Evolutionary conservation across 164 flowering plant genomes (phyloP).

Genomic region (Warburgia ugandensis): DNA sequence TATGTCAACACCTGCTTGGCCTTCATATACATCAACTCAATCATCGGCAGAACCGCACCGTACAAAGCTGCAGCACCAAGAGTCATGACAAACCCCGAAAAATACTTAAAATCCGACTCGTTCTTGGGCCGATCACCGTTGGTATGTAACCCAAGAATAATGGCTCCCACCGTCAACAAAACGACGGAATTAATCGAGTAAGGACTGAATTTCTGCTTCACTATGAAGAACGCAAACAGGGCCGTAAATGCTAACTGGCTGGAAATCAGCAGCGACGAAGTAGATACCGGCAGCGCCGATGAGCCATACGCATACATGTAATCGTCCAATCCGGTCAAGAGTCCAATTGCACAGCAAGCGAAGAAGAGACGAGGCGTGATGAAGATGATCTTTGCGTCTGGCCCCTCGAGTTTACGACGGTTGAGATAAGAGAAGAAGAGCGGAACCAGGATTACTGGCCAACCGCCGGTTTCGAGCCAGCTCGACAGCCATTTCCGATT

Average conservation of each 20-base stretch:
- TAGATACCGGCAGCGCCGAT: conserved; percentile 13
- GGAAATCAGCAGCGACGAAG: conserved; percentile 13
- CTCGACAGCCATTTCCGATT: conserved; percentile 5
- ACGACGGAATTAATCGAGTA: conserved; percentile 44
- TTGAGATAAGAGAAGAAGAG: conserved; percentile 5
- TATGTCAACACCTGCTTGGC: conserved; percentile 28
- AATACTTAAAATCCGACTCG: conserved; percentile 22
- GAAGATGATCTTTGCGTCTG: background rate
- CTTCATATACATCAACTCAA: conserved; percentile 42
- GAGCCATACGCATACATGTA: conserved; percentile 15
- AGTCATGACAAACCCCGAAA: conserved; percentile 37
- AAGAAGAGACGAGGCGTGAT: conserved; percentile 8
- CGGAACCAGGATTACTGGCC: conserved; percentile 1
- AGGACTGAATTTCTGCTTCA: conserved; percentile 35
- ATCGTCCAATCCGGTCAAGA: conserved; percentile 11
- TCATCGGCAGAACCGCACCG: conserved; percentile 39
- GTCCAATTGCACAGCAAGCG: conserved; percentile 25
- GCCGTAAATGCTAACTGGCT: conserved; percentile 17
- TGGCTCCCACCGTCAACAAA: conserved; percentile 37
- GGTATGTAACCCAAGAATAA: conserved; percentile 33
- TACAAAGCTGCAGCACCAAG: conserved; percentile 38
- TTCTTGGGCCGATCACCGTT: conserved; percentile 27
- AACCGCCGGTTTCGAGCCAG: conserved; percentile 6
- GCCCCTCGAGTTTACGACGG: conserved; percentile 4
- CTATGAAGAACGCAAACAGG: conserved; percentile 3